Conservation (phyloP, 1,139 yeast species). For the Geotrichum phurueaensis region DNA sequence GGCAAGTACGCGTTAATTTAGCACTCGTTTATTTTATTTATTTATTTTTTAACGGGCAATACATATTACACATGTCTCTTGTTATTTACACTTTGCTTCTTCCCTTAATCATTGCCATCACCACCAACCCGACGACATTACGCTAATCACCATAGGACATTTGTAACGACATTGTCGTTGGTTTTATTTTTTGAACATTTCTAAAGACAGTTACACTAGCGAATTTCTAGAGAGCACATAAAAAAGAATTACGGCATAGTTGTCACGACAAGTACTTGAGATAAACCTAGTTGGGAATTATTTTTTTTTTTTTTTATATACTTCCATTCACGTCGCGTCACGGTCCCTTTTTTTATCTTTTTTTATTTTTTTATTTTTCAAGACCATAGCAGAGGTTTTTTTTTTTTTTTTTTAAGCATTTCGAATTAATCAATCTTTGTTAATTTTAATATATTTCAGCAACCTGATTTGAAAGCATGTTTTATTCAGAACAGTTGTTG, state of each 20-base stretch:
- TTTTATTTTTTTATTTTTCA: background rate
- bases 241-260: background rate
- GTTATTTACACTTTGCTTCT: background rate
- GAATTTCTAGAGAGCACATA: background rate
- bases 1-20: background rate
- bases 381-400: too few species aligned
- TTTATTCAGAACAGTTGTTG: slow-evolving; percentile 44
- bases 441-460: too few species aligned
- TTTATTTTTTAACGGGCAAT: background rate
- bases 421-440: background rate
- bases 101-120: background rate
- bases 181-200: background rate
- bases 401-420: background rate
- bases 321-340: background rate
- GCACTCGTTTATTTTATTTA: background rate
- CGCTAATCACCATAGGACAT: background rate
- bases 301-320: background rate
- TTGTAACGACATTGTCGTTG: background rate
- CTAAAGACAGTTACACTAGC: background rate
- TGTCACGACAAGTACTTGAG: background rate
- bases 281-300: background rate
- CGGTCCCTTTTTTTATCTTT: background rate
- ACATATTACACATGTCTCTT: background rate
- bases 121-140: background rate
- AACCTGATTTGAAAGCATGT: slow-evolving; percentile 28